A percentile compares a stretch with the other conserved stretches of the same genome.
Evolutionary conservation across 768 basidiomycete genomes (phyloP).

Genomic region (Trametes sanguinea): DNA sequence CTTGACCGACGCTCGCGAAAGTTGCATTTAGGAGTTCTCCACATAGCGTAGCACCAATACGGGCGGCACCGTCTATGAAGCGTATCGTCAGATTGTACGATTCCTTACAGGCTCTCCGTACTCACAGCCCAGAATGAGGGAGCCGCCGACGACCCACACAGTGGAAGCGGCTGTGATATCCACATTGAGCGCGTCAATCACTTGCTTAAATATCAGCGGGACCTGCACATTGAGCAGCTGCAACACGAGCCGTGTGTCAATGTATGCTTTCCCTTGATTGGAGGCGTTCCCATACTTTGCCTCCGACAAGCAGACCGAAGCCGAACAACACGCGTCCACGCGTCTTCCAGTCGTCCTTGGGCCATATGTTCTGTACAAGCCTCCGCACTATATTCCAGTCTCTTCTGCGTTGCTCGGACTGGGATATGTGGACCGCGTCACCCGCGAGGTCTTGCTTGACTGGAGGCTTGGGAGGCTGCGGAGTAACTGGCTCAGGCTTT

Average conservation of each 20-base stretch:
- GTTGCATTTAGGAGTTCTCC: constrained; percentile 93
- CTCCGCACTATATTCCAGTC: constrained; percentile 88
- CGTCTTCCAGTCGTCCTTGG: constrained; percentile 79
- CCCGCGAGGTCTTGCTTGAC: constrained; percentile 17
- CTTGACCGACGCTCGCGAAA: constrained; percentile 94
- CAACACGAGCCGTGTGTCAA: background rate
- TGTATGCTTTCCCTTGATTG: background rate
- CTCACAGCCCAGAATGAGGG: constrained; percentile 88
- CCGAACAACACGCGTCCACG: constrained; percentile 82
- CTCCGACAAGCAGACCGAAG: constrained; percentile 73
- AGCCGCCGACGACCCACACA: constrained; percentile 91
- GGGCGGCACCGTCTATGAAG: constrained; percentile 79
- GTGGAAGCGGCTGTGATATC: constrained; percentile 73
- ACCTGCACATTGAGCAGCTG: constrained; percentile 94
- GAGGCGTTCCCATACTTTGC: constrained; percentile 64
- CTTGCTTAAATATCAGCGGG: constrained; percentile 90
- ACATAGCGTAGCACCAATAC: constrained; percentile 87
- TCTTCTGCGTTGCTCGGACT: constrained; percentile 58
- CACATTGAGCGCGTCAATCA: constrained; percentile 89
- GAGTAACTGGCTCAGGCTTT: background rate
- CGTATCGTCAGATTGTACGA: background rate
- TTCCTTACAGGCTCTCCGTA: constrained; percentile 21
- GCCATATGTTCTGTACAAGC: constrained; percentile 92
- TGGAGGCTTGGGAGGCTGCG: constrained; percentile 5
- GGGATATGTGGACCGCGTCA: constrained; percentile 18